Base-by-base conservation (phyloP, 495 filamentous ascomycete species). In the Aspergillus panamensis region DNA sequence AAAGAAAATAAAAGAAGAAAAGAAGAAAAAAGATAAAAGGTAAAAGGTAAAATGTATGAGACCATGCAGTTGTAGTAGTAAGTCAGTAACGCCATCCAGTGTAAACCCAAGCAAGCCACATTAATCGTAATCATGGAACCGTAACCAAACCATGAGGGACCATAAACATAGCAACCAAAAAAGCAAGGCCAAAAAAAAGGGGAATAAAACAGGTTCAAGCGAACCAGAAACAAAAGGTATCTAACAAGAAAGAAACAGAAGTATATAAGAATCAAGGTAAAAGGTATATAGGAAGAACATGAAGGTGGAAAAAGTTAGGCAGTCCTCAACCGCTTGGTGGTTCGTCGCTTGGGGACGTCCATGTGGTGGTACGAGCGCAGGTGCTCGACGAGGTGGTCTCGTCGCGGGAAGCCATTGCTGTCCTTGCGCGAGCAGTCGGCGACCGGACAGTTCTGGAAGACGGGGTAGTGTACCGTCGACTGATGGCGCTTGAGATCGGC, bases 321-420 rank as follows among this genome's bases (percentile, higher is more conserved):
- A 31, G 62, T 51, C 62, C 68, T 75, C 17, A 63, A 63, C 32
- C 69, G 67, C 69, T 72, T 72, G 55, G 67, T 61, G 13, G 62
- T 59, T 6, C 68, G 62, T 3, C 74, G 73, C 67, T 80, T 80
- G 6, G 77, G 78, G n/a, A 80, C 69, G 48, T 76, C 71, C 39
- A 78, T 65, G 40, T 80, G 75, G 71, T 95, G 92, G 9, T 91
- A 90, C 4, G 89, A 84, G 25, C 91, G 84, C 19, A 92, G 70
- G 67, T 97, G 92, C 72, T 97, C 92, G 60, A 89, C 87, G 3
- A 95, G 79, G 61, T 97, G 96, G 71, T 96, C 92, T 53, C 87
- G 84, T 1, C 92, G 84, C 14, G 89, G 87, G 68, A 96, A 97
- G 2, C 90, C 90, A 61, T 87, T 83, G 65, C 82, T 84, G 0